Percentiles rank a stretch among this genome's conserved stretches.
Conservation (phyloP, 2,329 filamentous ascomycete genomes). For the Fusarium protoensiforme region DNA sequence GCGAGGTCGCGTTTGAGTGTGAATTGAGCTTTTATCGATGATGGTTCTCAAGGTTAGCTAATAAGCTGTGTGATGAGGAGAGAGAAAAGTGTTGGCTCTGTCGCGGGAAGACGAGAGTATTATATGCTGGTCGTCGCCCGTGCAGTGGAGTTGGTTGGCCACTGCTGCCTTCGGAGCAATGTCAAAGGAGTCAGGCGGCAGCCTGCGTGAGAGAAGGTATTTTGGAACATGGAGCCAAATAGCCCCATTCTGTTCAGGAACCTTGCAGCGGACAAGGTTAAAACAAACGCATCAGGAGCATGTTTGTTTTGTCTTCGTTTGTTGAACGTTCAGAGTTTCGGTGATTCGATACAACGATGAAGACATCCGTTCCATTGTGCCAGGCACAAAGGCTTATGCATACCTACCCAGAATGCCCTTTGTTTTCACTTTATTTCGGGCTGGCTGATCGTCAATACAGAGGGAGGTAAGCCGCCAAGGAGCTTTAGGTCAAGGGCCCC, state of each 20-base stretch:
- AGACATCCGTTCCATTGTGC: not conserved
- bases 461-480: not conserved
- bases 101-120: not conserved
- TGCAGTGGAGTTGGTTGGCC: constrained; percentile 19
- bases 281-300: not conserved
- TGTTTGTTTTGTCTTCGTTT: not conserved
- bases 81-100: not conserved
- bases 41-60: not conserved
- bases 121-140: not conserved
- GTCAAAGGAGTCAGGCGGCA: constrained; percentile 19
- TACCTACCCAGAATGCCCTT: not conserved
- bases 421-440: not conserved
- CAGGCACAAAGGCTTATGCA: not conserved
- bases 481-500: not conserved
- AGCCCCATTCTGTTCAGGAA: not conserved
- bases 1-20: not conserved
- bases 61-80: not conserved
- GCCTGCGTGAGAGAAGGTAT: not conserved
- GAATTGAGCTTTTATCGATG: not conserved
- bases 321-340: not conserved
- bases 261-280: not conserved
- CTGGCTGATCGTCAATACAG: not conserved
- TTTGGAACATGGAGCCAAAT: not conserved
- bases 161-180: constrained; percentile 35
- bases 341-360: not conserved